Percentiles rank a stretch among this genome's conserved stretches.
Evolutionary conservation across 2,329 filamentous ascomycete genomes (phyloP).

Genomic region (Shiraia sp.): DNA sequence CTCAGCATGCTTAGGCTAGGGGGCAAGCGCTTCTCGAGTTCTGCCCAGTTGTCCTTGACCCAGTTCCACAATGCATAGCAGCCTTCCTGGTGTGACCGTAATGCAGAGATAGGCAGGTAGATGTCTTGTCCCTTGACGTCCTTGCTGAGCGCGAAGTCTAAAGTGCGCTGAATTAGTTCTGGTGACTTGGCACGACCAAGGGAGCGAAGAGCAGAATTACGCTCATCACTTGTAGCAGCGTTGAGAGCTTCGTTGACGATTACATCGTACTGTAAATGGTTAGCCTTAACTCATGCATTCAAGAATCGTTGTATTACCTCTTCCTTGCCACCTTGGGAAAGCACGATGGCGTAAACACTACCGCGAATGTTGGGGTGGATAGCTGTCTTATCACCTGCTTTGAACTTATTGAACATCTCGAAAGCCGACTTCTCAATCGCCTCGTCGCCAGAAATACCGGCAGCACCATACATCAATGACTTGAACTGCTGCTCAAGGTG

Average conservation of each 20-base stretch:
- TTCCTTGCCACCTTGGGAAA: conserved; percentile 82
- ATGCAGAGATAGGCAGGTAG: conserved; percentile 81
- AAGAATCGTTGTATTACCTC: conserved; percentile 59
- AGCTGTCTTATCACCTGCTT: conserved; percentile 74
- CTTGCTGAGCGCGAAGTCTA: conserved; percentile 73
- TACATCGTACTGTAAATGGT: conserved; percentile 66
- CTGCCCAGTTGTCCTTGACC: conserved; percentile 88
- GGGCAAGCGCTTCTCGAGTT: conserved; percentile 77
- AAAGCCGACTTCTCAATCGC: conserved; percentile 77
- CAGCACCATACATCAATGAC: conserved; percentile 81
- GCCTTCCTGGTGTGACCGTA: conserved; percentile 76
- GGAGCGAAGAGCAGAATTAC: conserved; percentile 84
- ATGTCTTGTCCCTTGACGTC: conserved; percentile 94
- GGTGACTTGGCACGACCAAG: conserved; percentile 79
- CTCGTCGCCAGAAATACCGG: conserved; percentile 80
- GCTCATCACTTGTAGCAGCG: conserved; percentile 80
- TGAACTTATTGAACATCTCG: conserved; percentile 88
- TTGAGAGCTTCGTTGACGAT: conserved; percentile 75
- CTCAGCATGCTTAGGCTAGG: conserved; percentile 87
- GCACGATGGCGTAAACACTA: conserved; percentile 81
- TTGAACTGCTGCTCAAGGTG: conserved; percentile 96
- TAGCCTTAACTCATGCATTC: conserved; percentile 13
- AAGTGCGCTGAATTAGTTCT: conserved; percentile 78
- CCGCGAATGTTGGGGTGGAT: conserved; percentile 90
- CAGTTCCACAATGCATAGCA: conserved; percentile 80